phyloP scores from a whole-genome alignment of 2,329 filamentous ascomycete species.

The Neonectria faginata region DNA sequence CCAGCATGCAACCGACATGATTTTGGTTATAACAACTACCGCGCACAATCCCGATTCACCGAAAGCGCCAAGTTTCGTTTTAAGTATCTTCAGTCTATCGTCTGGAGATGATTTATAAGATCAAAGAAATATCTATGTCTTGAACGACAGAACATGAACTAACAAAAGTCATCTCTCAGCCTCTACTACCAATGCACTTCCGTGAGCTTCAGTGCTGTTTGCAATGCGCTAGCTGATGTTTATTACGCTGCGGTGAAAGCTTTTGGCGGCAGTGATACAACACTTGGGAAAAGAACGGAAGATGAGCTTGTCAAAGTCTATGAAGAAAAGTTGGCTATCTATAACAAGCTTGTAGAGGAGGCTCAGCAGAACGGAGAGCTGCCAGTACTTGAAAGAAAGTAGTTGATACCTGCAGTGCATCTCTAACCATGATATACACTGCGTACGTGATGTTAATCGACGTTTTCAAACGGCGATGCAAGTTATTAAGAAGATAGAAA shows the following conservation, averaged over 20 bases:
- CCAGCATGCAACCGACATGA: slow-evolving; percentile 64
- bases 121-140: neutral
- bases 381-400: slow-evolving; percentile 11
- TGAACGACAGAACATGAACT: neutral
- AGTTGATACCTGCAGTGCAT: neutral
- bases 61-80: slow-evolving; percentile 47
- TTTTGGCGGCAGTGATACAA: slow-evolving; percentile 50
- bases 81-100: neutral
- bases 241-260: slow-evolving; percentile 54
- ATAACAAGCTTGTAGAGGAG: slow-evolving; percentile 49
- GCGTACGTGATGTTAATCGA: neutral
- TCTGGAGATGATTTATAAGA: neutral
- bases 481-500: neutral
- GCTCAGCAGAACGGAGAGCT: slow-evolving; percentile 49
- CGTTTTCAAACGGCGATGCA: neutral
- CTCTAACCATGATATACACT: neutral
- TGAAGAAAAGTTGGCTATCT: slow-evolving; percentile 50
- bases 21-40: slow-evolving; percentile 67
- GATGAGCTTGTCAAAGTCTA: slow-evolving; percentile 47
- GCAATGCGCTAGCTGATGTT: slow-evolving; percentile 49
- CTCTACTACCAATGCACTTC: slow-evolving; percentile 26
- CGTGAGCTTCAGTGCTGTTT: slow-evolving; percentile 19
- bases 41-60: slow-evolving; percentile 59
- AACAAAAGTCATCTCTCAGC: neutral
- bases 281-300: slow-evolving; percentile 37